Evolutionary conservation across 352 stramenopile genomes (phyloP), one percentile per base, ranked within the genome.

Genomic region (Sclerospora graminicola): DNA sequence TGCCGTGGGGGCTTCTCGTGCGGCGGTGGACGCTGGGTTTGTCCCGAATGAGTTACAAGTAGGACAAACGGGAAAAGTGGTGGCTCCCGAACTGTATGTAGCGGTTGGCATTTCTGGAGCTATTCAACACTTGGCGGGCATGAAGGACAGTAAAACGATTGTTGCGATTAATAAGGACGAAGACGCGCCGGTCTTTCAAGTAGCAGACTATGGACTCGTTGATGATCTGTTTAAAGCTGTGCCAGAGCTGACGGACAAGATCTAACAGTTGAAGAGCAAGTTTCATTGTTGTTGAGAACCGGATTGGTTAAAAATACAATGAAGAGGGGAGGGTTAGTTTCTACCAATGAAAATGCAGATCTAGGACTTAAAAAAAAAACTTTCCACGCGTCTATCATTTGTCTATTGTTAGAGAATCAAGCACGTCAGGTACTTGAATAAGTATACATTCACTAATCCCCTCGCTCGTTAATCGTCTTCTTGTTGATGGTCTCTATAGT

Each of bases 71-170:
- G 96, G 96, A 37, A 99, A 99, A 75, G 91, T 99, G 23, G 94
- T 99, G 2, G 94, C 96, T 15, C 96, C 96, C 13, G 88, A 98
- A 55, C 73, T 99, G 31, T 98, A 99, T 54, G 91, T 98, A 51
- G 94, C 92, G 9, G 82, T 82, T 21, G 96, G 96, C 57, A 99
- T 99, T 67, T 98, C 86, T 11, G 96, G 97, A 21, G 96, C 97
- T 13, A 99, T 99, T 73, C 97, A 99, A 79, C 97, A 99, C 76
- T 87, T 99, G 49, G 90, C 83, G 14, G 97, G 97, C 54, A 99
- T 99, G 97, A 99, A 99, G 74, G 97, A 99, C 71, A 95, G 74
- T 57, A 99, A 99, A 76, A 98, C 89, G 8, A 99, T 99, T 61
- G 96, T 99, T 23, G 94, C 94, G 28, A 99, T 99, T 66, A 99